Base-by-base conservation (phyloP, 805 yeast species). In the Saccharomycopsis malanga region DNA sequence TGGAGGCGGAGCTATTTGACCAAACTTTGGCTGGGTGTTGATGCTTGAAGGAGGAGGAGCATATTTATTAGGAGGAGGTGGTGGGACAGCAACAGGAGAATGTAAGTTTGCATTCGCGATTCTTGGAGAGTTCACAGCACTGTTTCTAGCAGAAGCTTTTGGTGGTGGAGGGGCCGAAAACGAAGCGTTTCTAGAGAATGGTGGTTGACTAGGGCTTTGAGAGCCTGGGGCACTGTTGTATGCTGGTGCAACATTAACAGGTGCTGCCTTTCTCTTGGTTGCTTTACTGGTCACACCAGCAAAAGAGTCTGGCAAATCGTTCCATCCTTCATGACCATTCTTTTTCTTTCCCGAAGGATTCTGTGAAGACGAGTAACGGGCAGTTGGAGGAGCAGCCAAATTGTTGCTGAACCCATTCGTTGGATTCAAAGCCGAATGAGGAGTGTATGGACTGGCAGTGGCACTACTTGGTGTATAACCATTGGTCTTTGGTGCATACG, bases 291-390 rank as follows among this genome's bases (percentile, higher is more conserved):
- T 25, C 22, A 57, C 58, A 23, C 36, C 48, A 40, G 72, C 72
- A 64, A 73, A 73, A 7, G 71, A 64, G 9, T 75, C 70, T 42
- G 87, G 87, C 51, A 81, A 64, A 58, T 80, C 86, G 56, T 80
- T 81, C 87, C 87, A 81, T 3, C 86, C 87, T 34, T 80, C 85
- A 34, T 74, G 74, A 37, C 76, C 76, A 45, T 62, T 64, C 48
- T 70, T 73, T 35, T 50, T 53, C 7, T 44, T 42, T n/a, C 50
- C 55, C 56, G 54, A 56, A 22, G 60, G 63, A 39, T 51, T 56
- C 51, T 44, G 55, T 36, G 49, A 24, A 17, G 52, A 42, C 17
- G 48, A 42, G n/a, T 36, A 29, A 25, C 46, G 40, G 5, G 52
- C 39, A 20, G 20, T 20, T 4, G 63, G 50, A 4, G 57, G 54